These are phyloP conservation scores for Penicillium crystallinum DNA, from an alignment of 495 filamentous ascomycete species.

Conservation along the genomic window DNA sequence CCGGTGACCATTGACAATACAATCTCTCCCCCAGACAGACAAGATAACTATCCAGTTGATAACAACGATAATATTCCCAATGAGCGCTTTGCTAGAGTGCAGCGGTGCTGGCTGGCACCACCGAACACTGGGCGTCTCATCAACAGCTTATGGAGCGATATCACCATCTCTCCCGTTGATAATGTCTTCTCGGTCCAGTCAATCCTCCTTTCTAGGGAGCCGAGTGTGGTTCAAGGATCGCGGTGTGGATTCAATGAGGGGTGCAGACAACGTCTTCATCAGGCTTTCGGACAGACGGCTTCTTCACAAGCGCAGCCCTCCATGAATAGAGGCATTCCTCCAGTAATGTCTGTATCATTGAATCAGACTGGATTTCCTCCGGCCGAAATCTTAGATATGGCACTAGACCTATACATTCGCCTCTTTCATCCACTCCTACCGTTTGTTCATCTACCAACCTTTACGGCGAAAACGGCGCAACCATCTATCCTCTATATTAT, in stretches of 20 bases:
- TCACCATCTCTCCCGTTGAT: slow-evolving; percentile 36
- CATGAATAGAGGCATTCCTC: slow-evolving; percentile 21
- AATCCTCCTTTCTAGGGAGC: slow-evolving; percentile 15
- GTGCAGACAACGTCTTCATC: slow-evolving; percentile 41
- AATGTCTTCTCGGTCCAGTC: slow-evolving; percentile 41
- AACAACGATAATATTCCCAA: slow-evolving; percentile 37
- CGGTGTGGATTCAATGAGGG: slow-evolving; percentile 47
- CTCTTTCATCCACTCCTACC: slow-evolving; percentile 48
- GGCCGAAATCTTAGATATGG: slow-evolving; percentile 51
- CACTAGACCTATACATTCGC: slow-evolving; percentile 50
- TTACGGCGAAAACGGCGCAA: slow-evolving; percentile 42
- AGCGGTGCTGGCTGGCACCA: slow-evolving; percentile 46
- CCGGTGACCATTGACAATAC: slow-evolving; percentile 28
- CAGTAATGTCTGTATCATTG: slow-evolving; percentile 18
- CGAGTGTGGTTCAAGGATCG: slow-evolving; percentile 31
- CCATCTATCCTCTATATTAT: slow-evolving; percentile 43
- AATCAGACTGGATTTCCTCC: slow-evolving; percentile 40
- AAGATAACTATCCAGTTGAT: slow-evolving; percentile 23
- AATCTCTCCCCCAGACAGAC: slow-evolving; percentile 19
- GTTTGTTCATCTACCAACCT: slow-evolving; percentile 48
- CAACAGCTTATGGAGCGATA: slow-evolving; percentile 45
- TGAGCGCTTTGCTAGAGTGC: slow-evolving; percentile 46
- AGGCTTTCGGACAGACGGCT: slow-evolving; percentile 28
- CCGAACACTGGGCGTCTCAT: slow-evolving; percentile 42
- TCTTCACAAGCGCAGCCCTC: slow-evolving; percentile 23